These are phyloP conservation scores for Ammopiptanthus mongolicus DNA, from an alignment of 306 rosid species.

Conservation along the genomic window DNA sequence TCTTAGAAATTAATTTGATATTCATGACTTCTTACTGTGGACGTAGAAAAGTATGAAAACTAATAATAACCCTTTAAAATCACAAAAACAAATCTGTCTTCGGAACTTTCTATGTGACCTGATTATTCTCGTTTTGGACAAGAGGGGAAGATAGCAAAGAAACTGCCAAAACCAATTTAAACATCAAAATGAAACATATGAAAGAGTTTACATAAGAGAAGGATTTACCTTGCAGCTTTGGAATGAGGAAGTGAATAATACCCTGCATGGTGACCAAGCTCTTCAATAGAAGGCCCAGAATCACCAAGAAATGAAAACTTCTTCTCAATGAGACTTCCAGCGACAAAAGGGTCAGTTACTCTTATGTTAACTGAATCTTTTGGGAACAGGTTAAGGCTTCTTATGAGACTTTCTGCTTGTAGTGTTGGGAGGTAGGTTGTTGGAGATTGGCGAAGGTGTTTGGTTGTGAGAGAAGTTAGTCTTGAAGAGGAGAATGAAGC, in stretches of 20 bases:
- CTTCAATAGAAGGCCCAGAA: slow-evolving; percentile 45
- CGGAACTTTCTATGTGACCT: too few species aligned
- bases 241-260: slow-evolving; percentile 68
- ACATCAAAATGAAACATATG: background rate
- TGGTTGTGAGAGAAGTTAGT: background rate
- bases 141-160: background rate
- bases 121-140: too few species aligned
- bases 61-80: background rate
- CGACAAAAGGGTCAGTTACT: slow-evolving; percentile 17
- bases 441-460: slow-evolving; percentile 20
- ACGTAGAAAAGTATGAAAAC: background rate
- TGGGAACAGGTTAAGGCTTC: slow-evolving; percentile 63
- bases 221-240: slow-evolving; percentile 62
- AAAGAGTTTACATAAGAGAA: background rate
- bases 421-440: slow-evolving; percentile 26
- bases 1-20: too few species aligned
- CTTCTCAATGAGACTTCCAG: slow-evolving; percentile 56
- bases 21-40: background rate
- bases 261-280: slow-evolving; percentile 92
- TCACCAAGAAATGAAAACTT: slow-evolving; percentile 33
- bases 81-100: too few species aligned
- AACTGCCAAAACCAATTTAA: background rate
- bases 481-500: slow-evolving; percentile 22
- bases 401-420: slow-evolving; percentile 65
- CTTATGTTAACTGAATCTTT: slow-evolving; percentile 41